Evolutionary conservation across 106 monocot species (phyloP).

Genomic region (Platanthera guangdongensis): DNA sequence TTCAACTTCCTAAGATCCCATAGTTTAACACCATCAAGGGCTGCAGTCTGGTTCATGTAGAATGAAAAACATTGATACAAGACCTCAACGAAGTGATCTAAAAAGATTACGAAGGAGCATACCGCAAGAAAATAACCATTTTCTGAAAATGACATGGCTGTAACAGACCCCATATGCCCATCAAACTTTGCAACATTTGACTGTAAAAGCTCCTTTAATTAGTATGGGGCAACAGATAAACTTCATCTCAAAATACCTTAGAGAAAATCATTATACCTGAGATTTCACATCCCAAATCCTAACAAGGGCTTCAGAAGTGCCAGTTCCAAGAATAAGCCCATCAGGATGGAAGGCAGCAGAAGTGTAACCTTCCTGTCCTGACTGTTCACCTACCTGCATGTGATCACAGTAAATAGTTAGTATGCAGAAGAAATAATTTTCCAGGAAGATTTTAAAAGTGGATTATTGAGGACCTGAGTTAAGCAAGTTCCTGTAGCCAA

Average conservation of each 20-base stretch:
- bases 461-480: constrained; percentile 58
- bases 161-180: constrained; percentile 80
- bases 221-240: not conserved
- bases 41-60: constrained; percentile 59
- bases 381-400: constrained; percentile 80
- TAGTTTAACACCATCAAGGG: constrained; percentile 87
- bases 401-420: not conserved
- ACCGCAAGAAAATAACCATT: constrained; percentile 99
- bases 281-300: constrained; percentile 98
- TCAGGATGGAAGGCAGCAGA: constrained; percentile 94
- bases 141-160: constrained; percentile 94
- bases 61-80: constrained; percentile 7
- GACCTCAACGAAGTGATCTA: not conserved
- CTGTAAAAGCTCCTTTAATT: constrained; percentile 25
- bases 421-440: not conserved
- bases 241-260: not conserved
- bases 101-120: constrained; percentile 17
- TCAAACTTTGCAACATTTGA: constrained; percentile 95
- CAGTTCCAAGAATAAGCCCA: constrained; percentile 96
- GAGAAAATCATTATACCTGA: constrained; percentile 44
- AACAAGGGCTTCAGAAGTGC: constrained; percentile 74
- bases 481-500: constrained; percentile 70
- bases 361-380: constrained; percentile 73
- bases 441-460: not conserved
- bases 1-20: constrained; percentile 95